Conservation (phyloP, 495 filamentous ascomycete species). For the Copromyces sp. region DNA sequence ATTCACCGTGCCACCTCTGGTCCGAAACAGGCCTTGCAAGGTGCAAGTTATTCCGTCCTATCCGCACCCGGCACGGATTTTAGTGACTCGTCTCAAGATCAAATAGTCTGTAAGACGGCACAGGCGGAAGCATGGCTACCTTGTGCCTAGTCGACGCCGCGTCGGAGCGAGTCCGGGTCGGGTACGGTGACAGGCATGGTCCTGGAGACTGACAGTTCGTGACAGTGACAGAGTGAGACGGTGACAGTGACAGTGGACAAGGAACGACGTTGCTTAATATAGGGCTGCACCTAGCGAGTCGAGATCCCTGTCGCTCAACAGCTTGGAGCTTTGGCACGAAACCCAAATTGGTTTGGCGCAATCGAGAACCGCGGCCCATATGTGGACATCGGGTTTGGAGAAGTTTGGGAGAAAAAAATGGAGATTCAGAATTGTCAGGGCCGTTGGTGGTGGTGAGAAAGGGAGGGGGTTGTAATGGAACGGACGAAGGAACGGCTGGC, state of each 20-base stretch:
- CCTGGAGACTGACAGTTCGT: neutral
- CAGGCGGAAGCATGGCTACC: neutral
- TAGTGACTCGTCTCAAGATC: neutral
- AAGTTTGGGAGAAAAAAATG: neutral
- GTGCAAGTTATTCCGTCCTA: neutral
- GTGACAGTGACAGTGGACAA: neutral
- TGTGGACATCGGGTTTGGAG: neutral
- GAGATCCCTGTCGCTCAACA: conserved; percentile 11
- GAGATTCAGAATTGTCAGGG: neutral
- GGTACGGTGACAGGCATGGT: neutral
- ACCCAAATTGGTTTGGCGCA: conserved; percentile 20
- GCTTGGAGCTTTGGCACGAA: conserved; percentile 12
- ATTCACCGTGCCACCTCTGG: neutral
- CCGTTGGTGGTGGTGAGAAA: neutral
- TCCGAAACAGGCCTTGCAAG: neutral
- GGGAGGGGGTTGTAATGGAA: neutral
- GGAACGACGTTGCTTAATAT: conserved; percentile 24
- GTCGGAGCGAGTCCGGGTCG: neutral
- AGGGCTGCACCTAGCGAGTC: conserved; percentile 18
- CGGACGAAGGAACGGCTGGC: neutral
- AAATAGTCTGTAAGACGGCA: neutral
- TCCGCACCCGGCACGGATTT: neutral
- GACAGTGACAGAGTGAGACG: neutral
- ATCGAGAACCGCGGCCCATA: conserved; percentile 6
- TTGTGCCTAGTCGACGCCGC: neutral